phyloP scores from a whole-genome alignment of 176 grass and related monocot genomes.

The Themeda triandra region DNA sequence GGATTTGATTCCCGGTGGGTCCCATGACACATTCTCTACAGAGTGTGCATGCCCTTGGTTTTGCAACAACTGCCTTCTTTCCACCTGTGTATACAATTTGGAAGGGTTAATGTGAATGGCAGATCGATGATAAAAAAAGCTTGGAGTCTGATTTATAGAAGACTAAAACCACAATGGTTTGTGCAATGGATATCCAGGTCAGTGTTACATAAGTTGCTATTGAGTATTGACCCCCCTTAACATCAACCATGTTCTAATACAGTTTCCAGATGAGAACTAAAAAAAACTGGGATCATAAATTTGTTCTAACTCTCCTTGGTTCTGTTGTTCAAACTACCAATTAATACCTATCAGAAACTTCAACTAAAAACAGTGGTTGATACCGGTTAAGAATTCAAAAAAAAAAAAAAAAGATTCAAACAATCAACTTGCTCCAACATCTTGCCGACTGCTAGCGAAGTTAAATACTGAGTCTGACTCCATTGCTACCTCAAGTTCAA shows the following conservation, averaged over 20 bases:
- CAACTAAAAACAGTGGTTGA: not conserved
- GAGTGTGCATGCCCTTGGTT: constrained; percentile 71
- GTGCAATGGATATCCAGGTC: not conserved
- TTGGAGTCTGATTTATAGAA: not conserved
- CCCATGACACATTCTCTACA: constrained; percentile 77
- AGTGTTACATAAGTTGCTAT: not conserved
- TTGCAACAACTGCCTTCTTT: constrained; percentile 63
- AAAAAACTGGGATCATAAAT: not conserved
- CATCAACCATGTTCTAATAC: not conserved
- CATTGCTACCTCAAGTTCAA: not conserved
- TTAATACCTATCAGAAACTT: not conserved
- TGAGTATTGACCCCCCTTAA: not conserved
- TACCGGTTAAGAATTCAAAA: not conserved
- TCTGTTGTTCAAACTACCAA: not conserved
- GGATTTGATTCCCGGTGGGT: constrained; percentile 21
- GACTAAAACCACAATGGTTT: not conserved
- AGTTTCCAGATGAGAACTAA: not conserved
- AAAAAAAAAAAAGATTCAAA: too few species aligned
- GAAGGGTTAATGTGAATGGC: not conserved
- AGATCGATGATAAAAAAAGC: not conserved
- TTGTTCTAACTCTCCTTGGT: not conserved
- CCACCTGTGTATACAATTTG: constrained; percentile 29
- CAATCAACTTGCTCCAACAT: not conserved
- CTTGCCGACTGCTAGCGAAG: not conserved
- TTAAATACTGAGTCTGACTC: not conserved